Conservation (phyloP, 2,329 filamentous ascomycete genomes). For the Cryphonectria japonica region DNA sequence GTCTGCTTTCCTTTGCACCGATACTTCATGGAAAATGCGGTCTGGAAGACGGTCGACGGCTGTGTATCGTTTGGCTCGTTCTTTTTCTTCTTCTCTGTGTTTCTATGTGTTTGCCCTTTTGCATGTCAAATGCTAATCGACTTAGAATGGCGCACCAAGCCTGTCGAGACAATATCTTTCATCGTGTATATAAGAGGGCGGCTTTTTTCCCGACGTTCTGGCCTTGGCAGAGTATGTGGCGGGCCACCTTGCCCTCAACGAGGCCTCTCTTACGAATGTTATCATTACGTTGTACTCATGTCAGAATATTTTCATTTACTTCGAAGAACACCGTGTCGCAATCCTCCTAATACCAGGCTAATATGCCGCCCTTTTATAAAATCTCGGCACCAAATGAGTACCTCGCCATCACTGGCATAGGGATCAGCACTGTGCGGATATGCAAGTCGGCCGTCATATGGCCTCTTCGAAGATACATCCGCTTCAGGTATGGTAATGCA, state of each 20-base stretch:
- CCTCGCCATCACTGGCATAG: slow-evolving; percentile 83
- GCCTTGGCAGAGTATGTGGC: not conserved
- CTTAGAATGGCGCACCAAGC: too few species aligned
- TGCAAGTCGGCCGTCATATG: slow-evolving; percentile 75
- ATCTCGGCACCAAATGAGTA: slow-evolving; percentile 80
- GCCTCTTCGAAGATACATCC: slow-evolving; percentile 69
- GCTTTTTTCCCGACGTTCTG: too few species aligned
- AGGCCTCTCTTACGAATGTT: too few species aligned
- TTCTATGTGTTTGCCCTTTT: not conserved
- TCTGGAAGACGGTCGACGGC: not conserved
- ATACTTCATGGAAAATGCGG: not conserved
- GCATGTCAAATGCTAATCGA: too few species aligned
- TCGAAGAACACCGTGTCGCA: too few species aligned
- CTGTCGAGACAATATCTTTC: too few species aligned
- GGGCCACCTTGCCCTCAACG: too few species aligned
- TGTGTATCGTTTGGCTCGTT: not conserved
- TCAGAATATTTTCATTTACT: too few species aligned
- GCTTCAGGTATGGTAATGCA: slow-evolving; percentile 44
- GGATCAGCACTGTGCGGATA: slow-evolving; percentile 74
- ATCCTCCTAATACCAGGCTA: not conserved
- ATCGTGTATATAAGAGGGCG: not conserved
- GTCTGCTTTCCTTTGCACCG: not conserved
- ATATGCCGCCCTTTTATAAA: slow-evolving; percentile 49
- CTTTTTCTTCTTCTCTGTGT: not conserved
- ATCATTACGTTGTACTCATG: not conserved